phyloP scores from a whole-genome alignment of 169 alveolate genomes.

The Cryptosporidium ryanae region DNA sequence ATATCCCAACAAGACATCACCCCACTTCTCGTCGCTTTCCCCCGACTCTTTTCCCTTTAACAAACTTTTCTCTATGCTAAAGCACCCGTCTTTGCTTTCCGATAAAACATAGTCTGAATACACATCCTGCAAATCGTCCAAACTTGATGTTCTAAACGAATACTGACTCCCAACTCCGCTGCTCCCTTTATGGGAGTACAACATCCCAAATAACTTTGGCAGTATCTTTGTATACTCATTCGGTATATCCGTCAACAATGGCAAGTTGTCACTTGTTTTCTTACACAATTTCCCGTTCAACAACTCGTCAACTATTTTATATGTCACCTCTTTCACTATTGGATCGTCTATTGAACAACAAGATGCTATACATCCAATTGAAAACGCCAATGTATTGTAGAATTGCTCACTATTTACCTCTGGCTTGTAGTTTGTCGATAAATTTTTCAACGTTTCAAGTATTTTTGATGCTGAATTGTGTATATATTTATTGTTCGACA shows the following conservation, averaged over 20 bases:
- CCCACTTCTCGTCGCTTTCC: background rate
- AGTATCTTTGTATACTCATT: conserved; percentile 52
- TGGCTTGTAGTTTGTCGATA: conserved; percentile 39
- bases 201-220: conserved; percentile 42
- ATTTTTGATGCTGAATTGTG: background rate
- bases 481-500: background rate
- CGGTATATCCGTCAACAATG: conserved; percentile 48
- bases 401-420: conserved; percentile 13
- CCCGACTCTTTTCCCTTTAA: background rate
- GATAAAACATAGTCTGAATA: background rate
- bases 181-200: background rate
- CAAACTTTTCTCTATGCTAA: conserved; percentile 16
- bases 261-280: background rate
- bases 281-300: conserved; percentile 34
- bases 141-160: background rate
- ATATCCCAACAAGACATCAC: background rate
- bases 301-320: conserved; percentile 20
- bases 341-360: conserved; percentile 56
- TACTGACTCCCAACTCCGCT: too few relatives aligned
- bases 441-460: conserved; percentile 6
- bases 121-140: background rate
- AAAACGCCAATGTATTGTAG: conserved; percentile 43
- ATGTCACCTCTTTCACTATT: conserved; percentile 18
- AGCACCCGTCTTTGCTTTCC: background rate
- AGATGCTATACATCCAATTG: conserved; percentile 58